Base-by-base conservation (phyloP, 1,139 yeast species). In the Suhomyces terraborum region DNA sequence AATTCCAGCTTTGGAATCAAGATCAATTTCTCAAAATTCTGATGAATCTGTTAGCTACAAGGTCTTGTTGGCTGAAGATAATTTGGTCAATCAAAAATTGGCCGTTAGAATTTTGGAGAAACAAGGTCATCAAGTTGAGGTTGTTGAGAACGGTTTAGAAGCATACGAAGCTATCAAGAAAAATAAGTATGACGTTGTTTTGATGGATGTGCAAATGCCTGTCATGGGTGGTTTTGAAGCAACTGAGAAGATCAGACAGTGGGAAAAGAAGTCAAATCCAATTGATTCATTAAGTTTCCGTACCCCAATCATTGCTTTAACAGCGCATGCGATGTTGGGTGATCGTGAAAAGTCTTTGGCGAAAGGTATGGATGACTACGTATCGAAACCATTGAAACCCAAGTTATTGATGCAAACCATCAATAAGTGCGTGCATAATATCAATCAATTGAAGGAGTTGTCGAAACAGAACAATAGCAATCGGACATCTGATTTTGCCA, bases 151-250 rank as follows among this genome's bases (percentile, higher is more conserved):
- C 59, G 95, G 96, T 9, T 69, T 80, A 45, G 89, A 86, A 54
- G 95, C 95, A 0, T 79, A 79, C 53, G 88, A 87, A 50, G 91
- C 91, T 0, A 82, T 86, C 32, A 75, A 82, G 58, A 80, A 78
- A 59, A 64, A 56, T 29, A 73, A 77, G 32, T 87, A 82, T 59
- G 95, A 88, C 57, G 93, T 84, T 37, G 88, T 88, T 12, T 74
- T 88, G 51, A 88, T 88, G 96, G 96, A 88, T 67, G 95, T 88
- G 31, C 95, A 88, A 63, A 88, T 88, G 96, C 96, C 96, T 6
- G 88, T 87, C 7, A 87, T 88, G 94, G 95, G 95, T 33, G 96
- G 96, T 0, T 88, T 88, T 59, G 95, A 88, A 58, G 95, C 95
- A 3, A 87, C 95, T 1, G 88, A 84, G 43, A 79, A 81, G 60